Evolutionary conservation across 2,329 filamentous ascomycete species (phyloP), one percentile per base, ranked within the genome.

Genomic region (Aaosphaeria pasadenensis): DNA sequence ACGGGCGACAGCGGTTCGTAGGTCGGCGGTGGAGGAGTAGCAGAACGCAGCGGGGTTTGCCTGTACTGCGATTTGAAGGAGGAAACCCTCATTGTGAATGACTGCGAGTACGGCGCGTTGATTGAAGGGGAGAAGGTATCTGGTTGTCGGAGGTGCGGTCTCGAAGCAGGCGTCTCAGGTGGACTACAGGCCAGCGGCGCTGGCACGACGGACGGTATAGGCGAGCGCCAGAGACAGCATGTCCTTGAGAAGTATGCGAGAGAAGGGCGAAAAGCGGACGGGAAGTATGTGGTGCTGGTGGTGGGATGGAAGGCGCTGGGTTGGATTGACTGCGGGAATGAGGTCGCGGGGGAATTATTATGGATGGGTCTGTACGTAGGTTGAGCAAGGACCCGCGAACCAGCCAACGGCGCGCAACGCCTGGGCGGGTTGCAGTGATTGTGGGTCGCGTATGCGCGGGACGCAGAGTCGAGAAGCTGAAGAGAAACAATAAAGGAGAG

Each of bases 1-100:
- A 62, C 29, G 47, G 65, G 67, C 48, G 66, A 69, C 50, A 70
- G 62, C 44, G 67, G 67, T 59, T 70, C 66, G 53, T 56, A 66
- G n/a, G 52, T 44, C 17, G 62, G 64, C 49, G 56, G 64, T 54
- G 63, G 64, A 46, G 67, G 66, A 0, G 66, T 67, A 17, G 50
- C 49, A 45, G 60, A 43, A 53, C 63, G 66, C 54, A 53, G 55
- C 47, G 60, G 61, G 54, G 59, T 55, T 58, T 56, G 60, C 49
- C 59, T 53, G 52, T 60, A 61, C 54, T 64, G 59, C 44, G 61
- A 47, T 56, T 70, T 70, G 62, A 69, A 67, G 42, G 60, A 59
- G 13, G 63, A 60, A 42, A 59, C 49, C 44, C 57, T 55, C 58
- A 59, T 62, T 51, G 60, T 62, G 50, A 24, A 63, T 56, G 54